phyloP scores from a whole-genome alignment of 2,329 filamentous ascomycete genomes.

The Penicillium sp. region DNA sequence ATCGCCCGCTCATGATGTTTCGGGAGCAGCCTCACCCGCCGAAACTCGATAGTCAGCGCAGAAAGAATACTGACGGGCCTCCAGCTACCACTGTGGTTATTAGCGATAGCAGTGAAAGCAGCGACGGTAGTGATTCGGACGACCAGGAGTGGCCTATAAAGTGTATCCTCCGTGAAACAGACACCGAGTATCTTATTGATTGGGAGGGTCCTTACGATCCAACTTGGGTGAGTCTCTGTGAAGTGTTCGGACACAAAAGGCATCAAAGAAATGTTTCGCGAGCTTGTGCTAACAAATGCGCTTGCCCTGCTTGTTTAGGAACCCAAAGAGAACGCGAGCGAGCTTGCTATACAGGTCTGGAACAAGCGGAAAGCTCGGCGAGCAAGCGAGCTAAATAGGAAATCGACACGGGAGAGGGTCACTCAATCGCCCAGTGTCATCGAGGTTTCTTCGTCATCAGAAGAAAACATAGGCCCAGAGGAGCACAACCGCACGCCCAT shows the following conservation, averaged over 20 bases:
- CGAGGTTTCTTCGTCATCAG: neutral
- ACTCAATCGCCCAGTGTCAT: neutral
- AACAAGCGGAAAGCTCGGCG: slow-evolving; percentile 23
- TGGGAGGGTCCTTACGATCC: slow-evolving; percentile 39
- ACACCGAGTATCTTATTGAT: slow-evolving; percentile 38
- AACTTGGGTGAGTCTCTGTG: slow-evolving; percentile 36
- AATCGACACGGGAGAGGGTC: neutral
- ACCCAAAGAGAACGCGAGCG: slow-evolving; percentile 36
- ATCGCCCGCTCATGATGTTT: slow-evolving; percentile 7
- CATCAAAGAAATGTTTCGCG: neutral
- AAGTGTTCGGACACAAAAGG: neutral
- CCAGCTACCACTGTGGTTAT: slow-evolving; percentile 9
- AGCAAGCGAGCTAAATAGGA: slow-evolving; percentile 4
- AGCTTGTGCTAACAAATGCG: slow-evolving; percentile 1
- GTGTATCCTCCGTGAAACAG: slow-evolving; percentile 37
- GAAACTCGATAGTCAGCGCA: slow-evolving; percentile 13
- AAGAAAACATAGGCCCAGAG: neutral
- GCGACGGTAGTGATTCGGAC: slow-evolving; percentile 9
- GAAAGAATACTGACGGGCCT: slow-evolving; percentile 14
- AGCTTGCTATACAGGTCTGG: slow-evolving; percentile 31
- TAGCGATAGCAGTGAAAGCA: slow-evolving; percentile 11
- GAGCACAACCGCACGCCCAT: neutral
- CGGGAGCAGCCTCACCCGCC: neutral
- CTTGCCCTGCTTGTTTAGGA: slow-evolving; percentile 23
- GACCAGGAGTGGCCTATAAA: slow-evolving; percentile 38